Evolutionary conservation across 192 early-diverging fungal species (phyloP), one percentile per base, ranked within the genome.

Genomic region (Mortierella alpina): DNA sequence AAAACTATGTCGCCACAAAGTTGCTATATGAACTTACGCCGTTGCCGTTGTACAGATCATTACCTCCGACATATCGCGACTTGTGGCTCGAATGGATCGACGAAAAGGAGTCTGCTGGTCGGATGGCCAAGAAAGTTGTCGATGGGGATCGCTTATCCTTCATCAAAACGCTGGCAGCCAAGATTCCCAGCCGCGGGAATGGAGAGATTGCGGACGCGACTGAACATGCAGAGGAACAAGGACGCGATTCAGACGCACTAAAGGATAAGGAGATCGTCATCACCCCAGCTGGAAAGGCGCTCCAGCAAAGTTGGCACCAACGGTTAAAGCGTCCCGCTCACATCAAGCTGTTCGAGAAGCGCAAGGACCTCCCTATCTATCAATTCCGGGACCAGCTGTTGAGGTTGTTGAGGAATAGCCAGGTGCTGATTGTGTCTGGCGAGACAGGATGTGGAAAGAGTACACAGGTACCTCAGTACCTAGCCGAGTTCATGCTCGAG

Each of bases 381-480:
- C 71, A 74, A 10, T 92, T 86, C 68, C 82, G 88, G 15, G 82
- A 92, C 10, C 69, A 89, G 9, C 87, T 96, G 17, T 46, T 91
- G 55, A 51, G 84, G 2, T 40, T 85, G 5, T 46, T 94, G 48
- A 31, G 69, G 31, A 44, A 55, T 10, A 57, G 92, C 66, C 91
- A 89, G 65, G 91, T 95, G 2, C 68, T 95, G 10, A 86, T 95
- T 55, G 80, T 95, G 10, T 94, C 89, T 48, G 94, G 94, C n/a
- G 94, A 93, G 70, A 95, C 94, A 6, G 93, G 93, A 82, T 84
- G 82, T 61, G 89, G 90, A 68, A 93, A 91, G 79, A 90, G 88
- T 73, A 95, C 94, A 13, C 94, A 95, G 77, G 88, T 94, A 41
- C 94, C 94, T 6, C 94, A 95, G 69, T 94, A 91, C 78, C 48